Conservation (phyloP, 805 yeast genomes). For the Metschnikowia proteae region DNA sequence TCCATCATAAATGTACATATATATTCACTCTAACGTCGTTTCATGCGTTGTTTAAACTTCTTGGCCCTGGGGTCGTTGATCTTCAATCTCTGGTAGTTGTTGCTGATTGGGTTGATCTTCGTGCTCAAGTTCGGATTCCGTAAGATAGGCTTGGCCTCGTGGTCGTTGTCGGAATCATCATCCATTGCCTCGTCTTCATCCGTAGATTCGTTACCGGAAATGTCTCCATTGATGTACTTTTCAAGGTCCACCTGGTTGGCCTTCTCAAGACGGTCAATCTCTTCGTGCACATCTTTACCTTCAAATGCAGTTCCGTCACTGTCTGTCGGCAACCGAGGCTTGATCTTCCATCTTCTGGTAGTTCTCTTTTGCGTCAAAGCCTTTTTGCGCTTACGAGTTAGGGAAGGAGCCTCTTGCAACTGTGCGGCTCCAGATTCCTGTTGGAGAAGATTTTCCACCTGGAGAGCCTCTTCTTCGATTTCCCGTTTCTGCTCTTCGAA, state of each 20-base stretch:
- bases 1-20: slow-evolving; percentile 8
- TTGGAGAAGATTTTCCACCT: slow-evolving; percentile 8
- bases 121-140: slow-evolving; percentile 14
- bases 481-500: slow-evolving; percentile 15
- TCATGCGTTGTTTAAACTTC: slow-evolving; percentile 40
- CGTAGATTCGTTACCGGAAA: slow-evolving; percentile 3
- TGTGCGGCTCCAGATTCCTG: background rate
- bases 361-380: slow-evolving; percentile 49
- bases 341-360: slow-evolving; percentile 49
- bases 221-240: slow-evolving; percentile 21
- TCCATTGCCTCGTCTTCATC: slow-evolving; percentile 18
- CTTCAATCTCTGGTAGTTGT: slow-evolving; percentile 51
- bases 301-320: slow-evolving; percentile 28
- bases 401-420: slow-evolving; percentile 1
- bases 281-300: slow-evolving; percentile 41
- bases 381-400: slow-evolving; percentile 20
- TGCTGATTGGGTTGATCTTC: slow-evolving; percentile 34
- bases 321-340: slow-evolving; percentile 29
- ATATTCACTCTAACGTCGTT: slow-evolving; percentile 19
- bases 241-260: slow-evolving; percentile 22
- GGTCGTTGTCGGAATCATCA: slow-evolving; percentile 14
- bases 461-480: slow-evolving; percentile 14
- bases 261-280: slow-evolving; percentile 33
- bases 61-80: slow-evolving; percentile 45
- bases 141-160: slow-evolving; percentile 2